Evolutionary conservation across 2,329 filamentous ascomycete genomes (phyloP), one percentile per base, ranked within the genome.

Genomic region (Alternaria sp.): DNA sequence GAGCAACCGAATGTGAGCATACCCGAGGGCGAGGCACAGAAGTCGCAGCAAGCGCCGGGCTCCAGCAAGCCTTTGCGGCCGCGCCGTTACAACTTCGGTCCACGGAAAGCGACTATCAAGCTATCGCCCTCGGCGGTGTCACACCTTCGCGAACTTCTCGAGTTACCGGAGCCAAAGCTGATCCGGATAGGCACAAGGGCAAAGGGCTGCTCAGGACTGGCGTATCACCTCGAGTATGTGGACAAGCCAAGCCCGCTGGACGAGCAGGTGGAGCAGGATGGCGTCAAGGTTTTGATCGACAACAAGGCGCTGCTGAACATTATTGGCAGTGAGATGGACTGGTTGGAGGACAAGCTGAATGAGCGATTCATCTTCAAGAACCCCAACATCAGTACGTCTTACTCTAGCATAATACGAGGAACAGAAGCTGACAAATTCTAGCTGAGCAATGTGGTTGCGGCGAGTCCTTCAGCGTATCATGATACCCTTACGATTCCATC

Each of bases 261-360:
- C 72, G 95, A 99, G 79, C 85, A 89, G 52, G 93, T 99, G 1
- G 94, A 96, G 76, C 95, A 99, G 78, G 95, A 98, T 73, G 95
- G 94, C 0, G 94, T 99, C 58, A 94, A 92, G 80, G 94, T 99
- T 34, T 79, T 98, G 77, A 95, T 99, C 58, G 95, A 99, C 79
- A 96, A 92, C 84, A 98, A 97, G 83, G 95, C 95, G 42, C 82
- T 99, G 51, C 94, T 99, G 78, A 98, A 94, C 79, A 98, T 99
- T 54, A 97, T 99, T 71, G 95, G 95, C 5, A 97, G 91, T 75
- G 94, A 98, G 81, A 99, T 99, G 95, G 95, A 99, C 76, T 99
- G 94, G 94, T 86, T 94, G 11, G 94, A 98, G 81, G 95, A 98
- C 72, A 97, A 96, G 82, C 82, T 99, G 66, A 96, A 91, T 78